These are phyloP conservation scores for Colletotrichum viniferum DNA, from an alignment of 2,329 filamentous ascomycete species.

Conservation along the genomic window DNA sequence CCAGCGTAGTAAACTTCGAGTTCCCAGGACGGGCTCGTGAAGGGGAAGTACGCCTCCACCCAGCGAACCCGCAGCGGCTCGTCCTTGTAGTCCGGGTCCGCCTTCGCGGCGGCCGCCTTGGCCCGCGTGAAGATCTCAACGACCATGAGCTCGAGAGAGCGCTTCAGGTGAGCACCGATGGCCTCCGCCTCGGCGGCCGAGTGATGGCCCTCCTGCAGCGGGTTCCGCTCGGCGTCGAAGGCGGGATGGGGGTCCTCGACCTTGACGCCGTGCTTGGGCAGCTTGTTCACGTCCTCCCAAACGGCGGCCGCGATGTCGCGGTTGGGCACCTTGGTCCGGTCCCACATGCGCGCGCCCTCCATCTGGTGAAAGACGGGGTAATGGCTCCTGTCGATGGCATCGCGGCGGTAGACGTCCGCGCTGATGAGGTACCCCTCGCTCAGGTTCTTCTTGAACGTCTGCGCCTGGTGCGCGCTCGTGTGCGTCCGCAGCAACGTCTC, in stretches of 20 bases:
- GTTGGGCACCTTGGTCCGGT: constrained; percentile 63
- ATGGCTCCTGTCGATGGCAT: constrained; percentile 93
- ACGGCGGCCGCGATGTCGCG: constrained; percentile 69
- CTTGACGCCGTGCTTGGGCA: constrained; percentile 75
- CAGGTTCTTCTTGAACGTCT: constrained; percentile 75
- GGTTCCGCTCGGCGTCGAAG: constrained; percentile 79
- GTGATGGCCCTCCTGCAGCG: constrained; percentile 76
- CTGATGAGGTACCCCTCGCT: constrained; percentile 86
- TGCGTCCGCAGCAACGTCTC: constrained; percentile 87
- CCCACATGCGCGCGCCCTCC: constrained; percentile 93
- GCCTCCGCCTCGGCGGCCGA: constrained; percentile 79
- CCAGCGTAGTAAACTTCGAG: constrained; percentile 94
- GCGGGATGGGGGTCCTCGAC: constrained; percentile 87
- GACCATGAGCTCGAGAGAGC: constrained; percentile 87
- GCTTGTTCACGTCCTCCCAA: constrained; percentile 68
- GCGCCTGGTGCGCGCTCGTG: constrained; percentile 90
- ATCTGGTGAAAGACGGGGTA: constrained; percentile 99
- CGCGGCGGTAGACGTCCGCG: constrained; percentile 93
- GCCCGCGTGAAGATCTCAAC: constrained; percentile 86
- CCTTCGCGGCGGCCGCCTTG: constrained; percentile 64
- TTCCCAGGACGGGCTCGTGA: constrained; percentile 95
- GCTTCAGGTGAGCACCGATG: constrained; percentile 84
- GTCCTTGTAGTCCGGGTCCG: constrained; percentile 53
- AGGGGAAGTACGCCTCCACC: constrained; percentile 98
- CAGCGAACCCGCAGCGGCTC: constrained; percentile 87